Percentiles rank a stretch among this genome's conserved stretches.
These are phyloP conservation scores for Leccinum truebloodii DNA, from an alignment of 768 basidiomycete species.

Conservation along the genomic window DNA sequence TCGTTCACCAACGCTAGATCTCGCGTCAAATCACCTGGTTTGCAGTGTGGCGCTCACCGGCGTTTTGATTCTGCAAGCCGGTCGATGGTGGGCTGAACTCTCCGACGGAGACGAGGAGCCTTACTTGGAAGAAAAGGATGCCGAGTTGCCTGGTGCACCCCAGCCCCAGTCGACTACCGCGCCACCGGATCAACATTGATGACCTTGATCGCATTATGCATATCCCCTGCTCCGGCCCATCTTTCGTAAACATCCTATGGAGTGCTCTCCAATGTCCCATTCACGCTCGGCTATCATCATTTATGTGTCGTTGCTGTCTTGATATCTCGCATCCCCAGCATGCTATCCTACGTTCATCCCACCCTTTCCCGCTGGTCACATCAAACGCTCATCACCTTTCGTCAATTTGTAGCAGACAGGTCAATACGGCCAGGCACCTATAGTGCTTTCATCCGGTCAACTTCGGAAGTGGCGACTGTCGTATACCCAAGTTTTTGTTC, in stretches of 20 bases:
- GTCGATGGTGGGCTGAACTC: slow-evolving; percentile 82
- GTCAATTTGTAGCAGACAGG: slow-evolving; percentile 13
- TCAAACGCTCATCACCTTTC: slow-evolving; percentile 8
- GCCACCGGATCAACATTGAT: slow-evolving; percentile 14
- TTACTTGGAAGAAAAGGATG: slow-evolving; percentile 32
- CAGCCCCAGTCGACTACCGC: slow-evolving; percentile 4
- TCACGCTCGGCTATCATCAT: slow-evolving; percentile 24
- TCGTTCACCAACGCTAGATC: slow-evolving; percentile 66
- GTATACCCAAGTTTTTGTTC: slow-evolving; percentile 19
- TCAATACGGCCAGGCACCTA: slow-evolving; percentile 12
- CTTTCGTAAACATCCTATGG: slow-evolving; percentile 9
- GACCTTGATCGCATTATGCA: background rate
- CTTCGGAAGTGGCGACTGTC: slow-evolving; percentile 6
- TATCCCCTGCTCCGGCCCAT: background rate
- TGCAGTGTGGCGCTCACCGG: slow-evolving; percentile 88
- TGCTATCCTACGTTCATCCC: slow-evolving; percentile 18
- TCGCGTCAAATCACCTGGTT: slow-evolving; percentile 82
- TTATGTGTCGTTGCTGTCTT: slow-evolving; percentile 29
- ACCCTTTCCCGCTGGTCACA: background rate
- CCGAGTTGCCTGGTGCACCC: slow-evolving; percentile 17
- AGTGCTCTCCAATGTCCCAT: slow-evolving; percentile 1
- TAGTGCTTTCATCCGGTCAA: slow-evolving; percentile 4
- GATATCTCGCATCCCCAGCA: slow-evolving; percentile 24
- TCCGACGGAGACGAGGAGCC: slow-evolving; percentile 59
- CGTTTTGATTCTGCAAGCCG: slow-evolving; percentile 81